Evolutionary conservation across 2,329 filamentous ascomycete genomes (phyloP), one percentile per base, ranked within the genome.

Genomic region (Colletotrichum tropicale): DNA sequence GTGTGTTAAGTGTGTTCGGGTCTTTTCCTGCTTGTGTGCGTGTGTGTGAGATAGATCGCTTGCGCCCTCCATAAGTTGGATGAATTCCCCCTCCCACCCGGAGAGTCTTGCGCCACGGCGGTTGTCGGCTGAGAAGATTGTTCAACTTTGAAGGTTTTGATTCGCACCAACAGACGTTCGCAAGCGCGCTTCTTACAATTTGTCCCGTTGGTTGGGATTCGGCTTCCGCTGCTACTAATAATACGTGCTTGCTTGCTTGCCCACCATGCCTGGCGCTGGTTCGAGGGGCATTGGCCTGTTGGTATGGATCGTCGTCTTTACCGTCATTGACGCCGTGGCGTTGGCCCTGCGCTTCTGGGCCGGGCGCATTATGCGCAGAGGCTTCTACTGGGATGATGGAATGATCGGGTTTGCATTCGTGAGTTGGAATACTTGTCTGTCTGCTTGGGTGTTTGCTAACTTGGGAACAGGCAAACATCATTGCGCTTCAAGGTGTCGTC

Each of bases 331-430:
- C 55, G 28, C 70, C 21, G 9, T 64, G 10, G 58, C 78, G 43
- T 34, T 82, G 5, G 21, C 24, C 15, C 30, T 82, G 67, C 80
- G 80, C 18, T 78, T 79, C 67, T 81, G 78, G 81, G 73, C 80
- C 8, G 76, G 74, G 18, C 58, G 30, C 28, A 30, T 77, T 4
- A 55, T 78, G 36, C 69, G 76, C 43, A 79, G 80, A 21, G 66
- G 72, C 8, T 65, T 81, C 12, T 77, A 66, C 36, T 62, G 56
- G 6, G 80, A 81, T 28, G 80, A 82, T 32, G 56, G 52, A 36
- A 77, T 78, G 34, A 76, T 77, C 12, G 34, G 79, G 3, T 68
- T 80, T 26, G 79, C 78, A 2, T 80, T 78, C 43, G 80, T 81
- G 74, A 72, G 79, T 77, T 12, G 24, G 6, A 24, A n/a, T 9